Conservation (phyloP, 768 basidiomycete genomes). For the Infundibulicybe gibba region DNA sequence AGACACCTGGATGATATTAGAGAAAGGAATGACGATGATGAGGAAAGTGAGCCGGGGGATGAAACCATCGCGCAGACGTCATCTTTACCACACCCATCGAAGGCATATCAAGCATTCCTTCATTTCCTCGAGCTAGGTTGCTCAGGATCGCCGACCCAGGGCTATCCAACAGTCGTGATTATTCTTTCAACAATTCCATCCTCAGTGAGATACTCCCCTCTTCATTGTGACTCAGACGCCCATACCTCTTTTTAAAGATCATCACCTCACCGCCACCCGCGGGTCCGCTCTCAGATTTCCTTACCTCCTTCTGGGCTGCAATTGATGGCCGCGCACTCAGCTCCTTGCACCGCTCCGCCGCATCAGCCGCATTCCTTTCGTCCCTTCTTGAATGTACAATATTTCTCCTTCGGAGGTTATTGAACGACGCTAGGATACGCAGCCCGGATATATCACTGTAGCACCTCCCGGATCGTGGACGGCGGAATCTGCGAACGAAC, state of each 20-base stretch:
- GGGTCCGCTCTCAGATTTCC: conserved; percentile 45
- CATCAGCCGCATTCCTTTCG: conserved; percentile 63
- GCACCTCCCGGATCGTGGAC: neutral
- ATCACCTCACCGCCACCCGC: conserved; percentile 18
- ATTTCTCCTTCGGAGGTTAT: conserved; percentile 48
- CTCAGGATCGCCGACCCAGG: conserved; percentile 70
- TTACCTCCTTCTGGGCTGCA: conserved; percentile 81
- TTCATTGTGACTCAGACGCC: neutral
- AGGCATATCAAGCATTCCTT: conserved; percentile 70
- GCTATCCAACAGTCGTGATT: conserved; percentile 80
- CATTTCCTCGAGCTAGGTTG: conserved; percentile 78
- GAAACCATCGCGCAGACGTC: neutral
- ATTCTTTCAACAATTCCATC: conserved; percentile 79
- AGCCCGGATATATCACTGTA: neutral
- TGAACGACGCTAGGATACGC: conserved; percentile 13
- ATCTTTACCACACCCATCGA: conserved; percentile 19
- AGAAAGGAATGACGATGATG: conserved; percentile 26
- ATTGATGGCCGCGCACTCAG: conserved; percentile 64
- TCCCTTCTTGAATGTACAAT: conserved; percentile 68
- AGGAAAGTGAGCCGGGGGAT: conserved; percentile 28
- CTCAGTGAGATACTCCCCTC: conserved; percentile 38
- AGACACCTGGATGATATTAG: conserved; percentile 28
- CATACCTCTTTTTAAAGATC: conserved; percentile 14
- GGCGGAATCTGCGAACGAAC: conserved; percentile 1
- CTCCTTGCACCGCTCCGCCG: conserved; percentile 46